Conservation (phyloP, 148 eudicot genomes). For the Persicaria tinctoria region DNA sequence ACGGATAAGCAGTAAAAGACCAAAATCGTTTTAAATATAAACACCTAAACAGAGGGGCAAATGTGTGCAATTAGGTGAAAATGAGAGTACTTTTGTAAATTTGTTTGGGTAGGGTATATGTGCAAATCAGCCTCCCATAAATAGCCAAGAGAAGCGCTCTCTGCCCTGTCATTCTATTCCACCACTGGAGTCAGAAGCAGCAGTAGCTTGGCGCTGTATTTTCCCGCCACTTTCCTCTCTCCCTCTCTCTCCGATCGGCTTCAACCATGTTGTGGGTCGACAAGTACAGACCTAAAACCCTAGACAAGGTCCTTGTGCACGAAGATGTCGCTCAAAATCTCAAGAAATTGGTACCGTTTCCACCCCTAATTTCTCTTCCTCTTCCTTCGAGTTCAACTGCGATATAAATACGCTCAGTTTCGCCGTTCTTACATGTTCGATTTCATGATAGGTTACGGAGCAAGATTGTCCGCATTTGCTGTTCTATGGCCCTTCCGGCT, state of each 20-base stretch:
- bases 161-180: neutral
- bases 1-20: too few relatives aligned
- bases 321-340: constrained; percentile 77
- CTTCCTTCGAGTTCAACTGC: neutral
- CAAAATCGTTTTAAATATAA: too few relatives aligned
- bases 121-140: too few relatives aligned
- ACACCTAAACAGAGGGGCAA: too few relatives aligned
- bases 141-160: neutral
- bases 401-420: neutral
- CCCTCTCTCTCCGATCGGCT: constrained; percentile 1
- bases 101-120: too few relatives aligned
- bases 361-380: neutral
- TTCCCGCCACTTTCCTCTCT: constrained; percentile 13
- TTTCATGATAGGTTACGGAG: constrained; percentile 56
- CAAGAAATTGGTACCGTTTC: constrained; percentile 57
- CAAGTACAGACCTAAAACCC: constrained; percentile 91
- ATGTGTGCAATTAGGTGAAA: too few relatives aligned
- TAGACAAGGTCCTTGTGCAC: constrained; percentile 81
- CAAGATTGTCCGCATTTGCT: constrained; percentile 96
- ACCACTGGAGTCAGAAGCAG: too few relatives aligned
- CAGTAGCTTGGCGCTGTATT: constrained; percentile 4
- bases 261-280: constrained; percentile 89
- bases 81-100: too few relatives aligned
- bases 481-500: constrained; percentile 86
- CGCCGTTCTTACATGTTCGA: neutral